Percentiles rank a stretch among this genome's conserved stretches.
Conservation (phyloP, 2,329 filamentous ascomycete species). For the Monilinia fructicola region DNA sequence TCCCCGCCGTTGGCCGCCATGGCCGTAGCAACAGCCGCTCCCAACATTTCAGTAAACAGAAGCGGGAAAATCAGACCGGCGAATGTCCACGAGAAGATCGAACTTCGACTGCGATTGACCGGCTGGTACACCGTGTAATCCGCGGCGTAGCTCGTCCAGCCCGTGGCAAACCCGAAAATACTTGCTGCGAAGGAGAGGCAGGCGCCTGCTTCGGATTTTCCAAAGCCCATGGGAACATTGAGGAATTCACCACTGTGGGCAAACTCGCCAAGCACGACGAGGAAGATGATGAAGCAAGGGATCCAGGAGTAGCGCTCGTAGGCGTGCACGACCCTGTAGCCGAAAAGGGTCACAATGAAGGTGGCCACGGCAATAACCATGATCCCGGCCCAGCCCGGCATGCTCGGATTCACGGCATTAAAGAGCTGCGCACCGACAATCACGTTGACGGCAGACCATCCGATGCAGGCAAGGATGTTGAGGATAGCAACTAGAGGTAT, state of each 20-base stretch:
- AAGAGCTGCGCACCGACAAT: constrained; percentile 80
- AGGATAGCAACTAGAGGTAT: constrained; percentile 57
- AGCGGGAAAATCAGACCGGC: constrained; percentile 68
- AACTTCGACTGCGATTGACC: constrained; percentile 53
- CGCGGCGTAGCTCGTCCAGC: constrained; percentile 73
- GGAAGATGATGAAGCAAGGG: constrained; percentile 69
- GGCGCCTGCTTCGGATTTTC: constrained; percentile 58
- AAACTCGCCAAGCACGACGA: constrained; percentile 68
- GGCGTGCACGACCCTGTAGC: constrained; percentile 72
- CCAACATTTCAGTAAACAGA: constrained; percentile 72
- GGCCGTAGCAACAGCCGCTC: constrained; percentile 67
- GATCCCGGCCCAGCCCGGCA: constrained; percentile 73
- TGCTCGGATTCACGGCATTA: constrained; percentile 66
- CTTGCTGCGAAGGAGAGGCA: constrained; percentile 66
- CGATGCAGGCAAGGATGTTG: constrained; percentile 68
- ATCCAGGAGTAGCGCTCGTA: constrained; percentile 79
- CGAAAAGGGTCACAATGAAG: constrained; percentile 68
- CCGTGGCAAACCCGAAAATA: constrained; percentile 66
- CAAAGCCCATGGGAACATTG: constrained; percentile 58
- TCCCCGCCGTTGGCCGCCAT: constrained; percentile 53
- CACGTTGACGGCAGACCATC: constrained; percentile 75
- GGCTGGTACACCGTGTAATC: constrained; percentile 84
- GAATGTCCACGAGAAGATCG: constrained; percentile 70
- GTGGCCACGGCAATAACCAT: constrained; percentile 70
- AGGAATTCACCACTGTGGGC: constrained; percentile 65